These are phyloP conservation scores for Colletotrichum sp. DNA, from an alignment of 2,329 filamentous ascomycete genomes.

Conservation along the genomic window DNA sequence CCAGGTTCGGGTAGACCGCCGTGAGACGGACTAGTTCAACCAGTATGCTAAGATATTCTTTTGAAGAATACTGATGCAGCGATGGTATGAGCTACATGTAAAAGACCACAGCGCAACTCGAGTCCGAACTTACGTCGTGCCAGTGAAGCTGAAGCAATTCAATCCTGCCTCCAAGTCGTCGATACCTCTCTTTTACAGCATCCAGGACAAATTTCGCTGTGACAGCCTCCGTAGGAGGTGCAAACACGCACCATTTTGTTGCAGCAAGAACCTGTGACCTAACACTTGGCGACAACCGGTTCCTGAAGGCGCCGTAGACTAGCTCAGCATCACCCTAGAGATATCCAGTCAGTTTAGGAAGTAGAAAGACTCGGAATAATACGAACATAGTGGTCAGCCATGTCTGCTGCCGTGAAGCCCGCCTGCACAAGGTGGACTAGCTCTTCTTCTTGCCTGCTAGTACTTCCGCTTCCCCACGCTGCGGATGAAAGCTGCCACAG, in stretches of 20 bases:
- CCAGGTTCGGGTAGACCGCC: not conserved
- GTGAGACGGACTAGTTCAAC: not conserved
- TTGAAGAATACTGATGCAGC: not conserved
- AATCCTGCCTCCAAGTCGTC: conserved; percentile 34
- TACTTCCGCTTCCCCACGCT: conserved; percentile 28
- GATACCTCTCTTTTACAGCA: conserved; percentile 34
- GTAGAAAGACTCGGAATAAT: not conserved
- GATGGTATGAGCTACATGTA: not conserved
- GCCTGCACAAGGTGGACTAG: conserved; percentile 27
- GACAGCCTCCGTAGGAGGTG: conserved; percentile 25
- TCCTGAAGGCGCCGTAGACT: conserved; percentile 35
- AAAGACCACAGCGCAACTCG: not conserved
- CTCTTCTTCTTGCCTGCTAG: conserved; percentile 28
- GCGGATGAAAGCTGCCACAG: conserved; percentile 36
- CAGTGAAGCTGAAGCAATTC: conserved; percentile 41
- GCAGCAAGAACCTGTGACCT: conserved; percentile 30
- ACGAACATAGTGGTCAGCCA: conserved; percentile 41
- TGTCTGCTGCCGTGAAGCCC: conserved; percentile 34
- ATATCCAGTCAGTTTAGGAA: not conserved
- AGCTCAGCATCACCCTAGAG: conserved; percentile 38
- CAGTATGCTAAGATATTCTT: not conserved
- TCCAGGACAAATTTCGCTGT: conserved; percentile 30
- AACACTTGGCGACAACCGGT: conserved; percentile 25
- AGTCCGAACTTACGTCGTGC: conserved; percentile 33
- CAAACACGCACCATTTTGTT: conserved; percentile 41